These are phyloP conservation scores for Botryotinia globosa DNA, from an alignment of 2,329 filamentous ascomycete species.

Conservation along the genomic window DNA sequence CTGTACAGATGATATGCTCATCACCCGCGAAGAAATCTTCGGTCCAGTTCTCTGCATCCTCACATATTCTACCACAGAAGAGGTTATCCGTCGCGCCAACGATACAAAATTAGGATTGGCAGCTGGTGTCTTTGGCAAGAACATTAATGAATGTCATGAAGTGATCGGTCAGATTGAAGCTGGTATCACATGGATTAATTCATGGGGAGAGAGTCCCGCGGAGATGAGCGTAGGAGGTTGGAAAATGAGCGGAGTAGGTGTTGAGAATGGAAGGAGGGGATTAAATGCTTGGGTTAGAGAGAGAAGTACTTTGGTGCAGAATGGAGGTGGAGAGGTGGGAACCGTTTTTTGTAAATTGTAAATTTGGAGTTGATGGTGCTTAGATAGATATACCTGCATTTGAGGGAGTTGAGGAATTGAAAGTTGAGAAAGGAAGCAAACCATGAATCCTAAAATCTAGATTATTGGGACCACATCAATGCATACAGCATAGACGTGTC, in stretches of 20 bases:
- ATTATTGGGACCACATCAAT: neutral
- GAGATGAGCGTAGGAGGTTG: conserved; percentile 92
- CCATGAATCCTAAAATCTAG: neutral
- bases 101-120: conserved; percentile 74
- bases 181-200: conserved; percentile 90
- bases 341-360: conserved; percentile 68
- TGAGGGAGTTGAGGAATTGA: neutral
- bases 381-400: neutral
- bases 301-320: conserved; percentile 85
- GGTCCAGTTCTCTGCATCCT: conserved; percentile 83
- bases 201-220: conserved; percentile 87
- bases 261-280: conserved; percentile 80
- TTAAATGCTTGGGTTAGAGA: conserved; percentile 81
- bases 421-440: neutral
- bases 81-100: conserved; percentile 72
- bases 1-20: conserved; percentile 78
- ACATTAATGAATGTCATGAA: conserved; percentile 70
- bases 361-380: neutral
- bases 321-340: conserved; percentile 58
- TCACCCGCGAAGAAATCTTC: conserved; percentile 82
- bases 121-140: conserved; percentile 76
- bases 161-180: conserved; percentile 71
- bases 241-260: conserved; percentile 85
- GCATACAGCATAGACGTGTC: neutral
- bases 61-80: conserved; percentile 66